phyloP scores from a whole-genome alignment of 768 basidiomycete species.

The Rubroboletus satanas region DNA sequence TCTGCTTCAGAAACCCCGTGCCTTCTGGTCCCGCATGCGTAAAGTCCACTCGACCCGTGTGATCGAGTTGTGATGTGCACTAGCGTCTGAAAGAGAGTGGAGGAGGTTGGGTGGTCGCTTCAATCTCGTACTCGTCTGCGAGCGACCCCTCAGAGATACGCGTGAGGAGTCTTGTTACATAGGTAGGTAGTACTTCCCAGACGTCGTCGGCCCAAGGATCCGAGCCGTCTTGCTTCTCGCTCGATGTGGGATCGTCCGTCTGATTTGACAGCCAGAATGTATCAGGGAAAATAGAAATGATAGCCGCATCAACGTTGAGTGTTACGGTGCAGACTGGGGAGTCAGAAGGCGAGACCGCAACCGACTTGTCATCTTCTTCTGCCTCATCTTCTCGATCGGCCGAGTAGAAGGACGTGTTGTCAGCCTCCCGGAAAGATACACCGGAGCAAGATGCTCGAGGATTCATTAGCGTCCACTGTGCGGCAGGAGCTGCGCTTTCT shows the following conservation, averaged over 20 bases:
- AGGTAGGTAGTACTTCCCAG: not conserved
- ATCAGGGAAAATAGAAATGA: not conserved
- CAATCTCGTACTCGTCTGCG: not conserved
- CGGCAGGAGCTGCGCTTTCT: not conserved
- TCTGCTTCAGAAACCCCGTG: not conserved
- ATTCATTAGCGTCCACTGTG: not conserved
- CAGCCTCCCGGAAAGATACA: not conserved
- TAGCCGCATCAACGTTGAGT: not conserved
- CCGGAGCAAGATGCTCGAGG: not conserved
- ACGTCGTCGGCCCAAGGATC: not conserved
- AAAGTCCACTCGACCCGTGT: no score
- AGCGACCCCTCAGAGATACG: conserved; percentile 5
- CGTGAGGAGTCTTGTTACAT: not conserved
- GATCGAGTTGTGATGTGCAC: no score
- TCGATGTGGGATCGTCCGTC: not conserved
- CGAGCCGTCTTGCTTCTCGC: not conserved
- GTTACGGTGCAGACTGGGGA: not conserved
- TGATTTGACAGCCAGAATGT: not conserved
- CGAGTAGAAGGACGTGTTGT: not conserved
- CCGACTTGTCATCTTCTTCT: not conserved
- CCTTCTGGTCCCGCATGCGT: not conserved
- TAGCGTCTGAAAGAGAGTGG: no score
- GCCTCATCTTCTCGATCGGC: conserved; percentile 1
- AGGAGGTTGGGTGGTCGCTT: not conserved
- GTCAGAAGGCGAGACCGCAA: not conserved